Evolutionary conservation across 2,329 filamentous ascomycete genomes (phyloP), one percentile per base, ranked within the genome.

Genomic region (Domatiomyces catenatus): DNA sequence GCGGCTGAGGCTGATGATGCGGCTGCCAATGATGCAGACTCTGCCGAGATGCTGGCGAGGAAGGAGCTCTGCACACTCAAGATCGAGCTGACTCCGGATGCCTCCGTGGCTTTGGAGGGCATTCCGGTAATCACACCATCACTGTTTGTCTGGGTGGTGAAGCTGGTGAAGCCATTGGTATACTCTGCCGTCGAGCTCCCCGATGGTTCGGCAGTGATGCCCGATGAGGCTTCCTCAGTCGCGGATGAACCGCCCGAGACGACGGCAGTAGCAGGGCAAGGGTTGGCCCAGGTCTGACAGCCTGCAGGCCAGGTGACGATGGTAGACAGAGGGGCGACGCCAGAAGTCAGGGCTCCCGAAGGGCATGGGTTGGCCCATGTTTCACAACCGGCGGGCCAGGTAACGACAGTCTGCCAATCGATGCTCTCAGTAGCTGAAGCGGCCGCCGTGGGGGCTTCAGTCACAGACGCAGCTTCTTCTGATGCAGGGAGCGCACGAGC

Each of bases 41-140:
- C 32, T 39, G 32, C 32, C 2, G 32, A 15, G 2, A 39, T 5
- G 15, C 32, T 15, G 19, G 43, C 18, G 12, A 45, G 43, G 4
- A 12, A 45, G 5, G 43, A 45, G 43, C 43, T 45, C n/a, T 45
- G 43, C 4, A n/a, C 43, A 26, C 19, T 20, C 43, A 45, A 26
- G 10, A 45, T n/a, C 8, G 19, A 20, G 43, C 19, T 26, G 8
- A 10, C 19, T 45, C 43, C 43, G 19, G 19, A 10, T 26, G 43
- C 43, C 7, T 2, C 12, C 4, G 43, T 45, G 43, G n/a, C 43
- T 19, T 19, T 19, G 43, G 55, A 48, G 17, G 72, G 71, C 63
- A 69, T 65, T 54, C 71, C 71, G 44, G 73, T 75, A 46, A 75
- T 66, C 42, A 74, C 71, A 47, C 73, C 72, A 19, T 64, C 55